These are phyloP conservation scores for Candida nanaspora DNA, from an alignment of 805 yeast species.

Conservation along the genomic window DNA sequence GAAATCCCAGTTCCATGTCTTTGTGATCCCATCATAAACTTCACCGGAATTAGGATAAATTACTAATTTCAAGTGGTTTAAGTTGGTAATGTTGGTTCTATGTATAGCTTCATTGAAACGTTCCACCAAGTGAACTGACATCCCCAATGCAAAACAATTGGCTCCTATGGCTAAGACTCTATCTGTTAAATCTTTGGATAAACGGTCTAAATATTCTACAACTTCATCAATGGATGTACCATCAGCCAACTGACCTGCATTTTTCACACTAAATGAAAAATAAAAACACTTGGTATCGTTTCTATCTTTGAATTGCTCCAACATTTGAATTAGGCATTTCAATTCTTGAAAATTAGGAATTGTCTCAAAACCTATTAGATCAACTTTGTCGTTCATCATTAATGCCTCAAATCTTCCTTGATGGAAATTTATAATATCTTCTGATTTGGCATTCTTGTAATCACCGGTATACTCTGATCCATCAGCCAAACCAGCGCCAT, in stretches of 20 bases:
- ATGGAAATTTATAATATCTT: conserved; percentile 45
- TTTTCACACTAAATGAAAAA: conserved; percentile 33
- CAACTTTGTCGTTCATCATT: conserved; percentile 34
- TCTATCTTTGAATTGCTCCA: conserved; percentile 21
- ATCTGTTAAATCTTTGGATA: conserved; percentile 6
- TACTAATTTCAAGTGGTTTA: conserved; percentile 31
- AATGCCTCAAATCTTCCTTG: conserved; percentile 34
- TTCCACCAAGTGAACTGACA: conserved; percentile 33
- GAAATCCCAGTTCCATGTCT: conserved; percentile 30
- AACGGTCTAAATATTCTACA: conserved; percentile 12
- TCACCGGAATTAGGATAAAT: conserved; percentile 79
- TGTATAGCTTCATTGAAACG: conserved; percentile 12
- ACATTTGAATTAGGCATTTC: conserved; percentile 36
- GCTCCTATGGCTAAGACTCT: conserved; percentile 47
- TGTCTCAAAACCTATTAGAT: conserved; percentile 63
- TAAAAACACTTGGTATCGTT: conserved; percentile 12
- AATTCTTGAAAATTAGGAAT: conserved; percentile 58
- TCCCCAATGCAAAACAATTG: conserved; percentile 52
- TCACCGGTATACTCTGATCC: conserved; percentile 74
- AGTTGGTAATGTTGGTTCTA: conserved; percentile 4
- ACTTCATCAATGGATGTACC: conserved; percentile 36
- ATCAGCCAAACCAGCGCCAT: conserved; percentile 60
- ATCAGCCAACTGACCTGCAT: conserved; percentile 36
- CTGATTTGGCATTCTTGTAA: conserved; percentile 35
- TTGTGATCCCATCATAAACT: conserved; percentile 41